These are phyloP conservation scores for Monilinia laxa DNA, from an alignment of 2,329 filamentous ascomycete species.

Conservation along the genomic window DNA sequence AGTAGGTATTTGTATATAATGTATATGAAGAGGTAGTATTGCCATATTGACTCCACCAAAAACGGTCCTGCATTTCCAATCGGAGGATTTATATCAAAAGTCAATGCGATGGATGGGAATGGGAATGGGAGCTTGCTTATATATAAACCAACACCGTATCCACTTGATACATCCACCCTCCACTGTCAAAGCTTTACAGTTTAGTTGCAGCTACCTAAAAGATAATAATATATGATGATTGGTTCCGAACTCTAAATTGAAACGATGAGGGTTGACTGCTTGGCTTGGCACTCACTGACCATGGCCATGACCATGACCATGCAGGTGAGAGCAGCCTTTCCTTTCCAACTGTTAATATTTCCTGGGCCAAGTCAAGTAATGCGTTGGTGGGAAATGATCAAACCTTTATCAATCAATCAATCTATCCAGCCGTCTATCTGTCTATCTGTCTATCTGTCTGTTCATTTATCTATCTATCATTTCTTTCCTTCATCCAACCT, in stretches of 20 bases:
- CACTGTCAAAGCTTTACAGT: constrained; percentile 17
- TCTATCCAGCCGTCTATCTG: no score
- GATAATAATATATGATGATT: neutral
- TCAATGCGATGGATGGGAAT: no score
- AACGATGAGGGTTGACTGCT: neutral
- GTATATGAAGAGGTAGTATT: neutral
- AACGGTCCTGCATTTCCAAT: neutral
- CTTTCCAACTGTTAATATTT: neutral
- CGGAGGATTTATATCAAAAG: neutral
- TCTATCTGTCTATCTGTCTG: no score
- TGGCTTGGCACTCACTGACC: neutral
- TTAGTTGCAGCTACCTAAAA: constrained; percentile 1
- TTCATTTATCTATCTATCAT: neutral
- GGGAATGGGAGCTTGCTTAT: no score
- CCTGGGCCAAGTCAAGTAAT: neutral
- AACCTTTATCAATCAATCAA: no score
- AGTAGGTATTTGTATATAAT: no score
- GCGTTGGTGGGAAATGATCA: no score
- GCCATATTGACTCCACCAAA: neutral
- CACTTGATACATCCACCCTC: neutral
- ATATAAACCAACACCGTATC: neutral
- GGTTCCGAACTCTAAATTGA: neutral
- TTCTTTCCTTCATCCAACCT: neutral
- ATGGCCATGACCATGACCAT: neutral
- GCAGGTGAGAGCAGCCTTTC: neutral